Percentiles rank a stretch among this genome's conserved stretches.
Evolutionary conservation across 176 grass and related monocot species (phyloP).

Genomic region (maize (Zea mays)): Zm-B73-REFERENCE-NAM-5.0 NC_050098.1:148923001-148923500

Average conservation of each 20-base stretch:
- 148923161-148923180: background rate
- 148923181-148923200: background rate
- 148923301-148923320: slow-evolving; percentile 65
- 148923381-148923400: slow-evolving; percentile 39
- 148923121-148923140: too few species aligned
- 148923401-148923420: slow-evolving; percentile 23
- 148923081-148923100: too few species aligned
- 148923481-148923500: slow-evolving; percentile 76
- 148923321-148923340: slow-evolving; percentile 76
- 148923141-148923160: background rate
- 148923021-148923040: too few species aligned
- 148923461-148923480: slow-evolving; percentile 67
- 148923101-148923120: too few species aligned
- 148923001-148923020: too few species aligned
- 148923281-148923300: background rate
- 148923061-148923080: too few species aligned
- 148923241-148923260: background rate
- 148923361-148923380: slow-evolving; percentile 88
- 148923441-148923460: background rate
- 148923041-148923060: too few species aligned
- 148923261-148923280: background rate
- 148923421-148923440: background rate
- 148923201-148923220: slow-evolving; percentile 3
- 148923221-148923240: background rate
- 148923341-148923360: slow-evolving; percentile 66